Evolutionary conservation across 1,284 basidiomycete genomes (phyloP).

Genomic region (Cutaneotrichosporon curvatum): DNA sequence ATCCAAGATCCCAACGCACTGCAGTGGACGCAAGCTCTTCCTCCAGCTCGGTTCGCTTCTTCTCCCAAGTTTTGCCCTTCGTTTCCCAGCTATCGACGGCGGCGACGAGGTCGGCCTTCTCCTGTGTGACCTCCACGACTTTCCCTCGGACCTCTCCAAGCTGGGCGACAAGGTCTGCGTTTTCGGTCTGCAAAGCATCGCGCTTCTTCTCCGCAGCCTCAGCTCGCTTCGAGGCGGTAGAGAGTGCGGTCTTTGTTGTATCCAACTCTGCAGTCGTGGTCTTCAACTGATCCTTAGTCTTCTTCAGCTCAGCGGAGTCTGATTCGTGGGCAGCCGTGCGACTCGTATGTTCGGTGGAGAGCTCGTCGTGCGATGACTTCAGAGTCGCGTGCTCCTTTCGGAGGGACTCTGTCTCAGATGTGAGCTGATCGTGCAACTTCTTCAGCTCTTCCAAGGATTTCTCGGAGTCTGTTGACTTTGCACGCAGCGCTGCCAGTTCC

Average conservation of each 20-base stretch:
- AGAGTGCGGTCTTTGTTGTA: slow-evolving; percentile 20
- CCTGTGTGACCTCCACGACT: slow-evolving; percentile 41
- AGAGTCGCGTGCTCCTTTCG: slow-evolving; percentile 16
- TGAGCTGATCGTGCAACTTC: slow-evolving; percentile 12
- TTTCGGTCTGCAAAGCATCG: slow-evolving; percentile 39
- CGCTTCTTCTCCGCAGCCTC: slow-evolving; percentile 38
- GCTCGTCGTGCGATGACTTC: slow-evolving; percentile 11
- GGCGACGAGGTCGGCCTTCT: slow-evolving; percentile 37
- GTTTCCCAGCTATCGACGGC: slow-evolving; percentile 28
- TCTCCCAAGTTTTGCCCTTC: slow-evolving; percentile 28
- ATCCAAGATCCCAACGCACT: slow-evolving; percentile 7
- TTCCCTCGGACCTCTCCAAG: slow-evolving; percentile 43
- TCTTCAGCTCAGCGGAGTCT: slow-evolving; percentile 14
- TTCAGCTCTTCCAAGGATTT: slow-evolving; percentile 17
- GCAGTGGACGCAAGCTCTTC: slow-evolving; percentile 20
- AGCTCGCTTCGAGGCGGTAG: slow-evolving; percentile 27
- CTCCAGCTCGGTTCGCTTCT: slow-evolving; percentile 22
- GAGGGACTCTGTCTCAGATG: slow-evolving; percentile 14
- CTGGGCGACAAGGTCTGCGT: slow-evolving; percentile 41
- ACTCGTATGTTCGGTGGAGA: slow-evolving; percentile 16
- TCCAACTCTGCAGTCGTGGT: slow-evolving; percentile 17
- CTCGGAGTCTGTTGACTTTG: slow-evolving; percentile 1
- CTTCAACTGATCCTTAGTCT: slow-evolving; percentile 10
- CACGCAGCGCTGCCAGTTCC: slow-evolving; percentile 6
- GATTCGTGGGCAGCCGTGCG: slow-evolving; percentile 17